These are phyloP conservation scores for Sugiyamaella pinicola DNA, from an alignment of 1,139 yeast species.

Conservation along the genomic window DNA sequence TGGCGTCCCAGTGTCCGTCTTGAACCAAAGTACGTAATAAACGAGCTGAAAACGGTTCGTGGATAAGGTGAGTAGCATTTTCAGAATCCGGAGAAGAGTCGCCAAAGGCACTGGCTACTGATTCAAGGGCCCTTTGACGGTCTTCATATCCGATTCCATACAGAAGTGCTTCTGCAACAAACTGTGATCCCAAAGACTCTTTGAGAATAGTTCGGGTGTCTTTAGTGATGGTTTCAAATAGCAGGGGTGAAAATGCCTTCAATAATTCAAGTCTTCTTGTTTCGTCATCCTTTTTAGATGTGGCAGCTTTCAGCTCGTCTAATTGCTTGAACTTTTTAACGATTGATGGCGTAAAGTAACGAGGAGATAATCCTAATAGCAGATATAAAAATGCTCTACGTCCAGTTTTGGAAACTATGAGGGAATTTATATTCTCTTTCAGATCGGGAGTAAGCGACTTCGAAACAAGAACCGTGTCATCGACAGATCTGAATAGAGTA, in stretches of 20 bases:
- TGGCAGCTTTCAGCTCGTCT: slow-evolving; percentile 60
- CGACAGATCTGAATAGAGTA: slow-evolving; percentile 81
- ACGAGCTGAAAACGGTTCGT: slow-evolving; percentile 73
- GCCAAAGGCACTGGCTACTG: slow-evolving; percentile 48
- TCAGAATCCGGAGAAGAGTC: slow-evolving; percentile 57
- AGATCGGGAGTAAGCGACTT: slow-evolving; percentile 70
- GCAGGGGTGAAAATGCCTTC: slow-evolving; percentile 63
- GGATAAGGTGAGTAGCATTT: slow-evolving; percentile 69
- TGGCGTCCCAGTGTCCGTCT: slow-evolving; percentile 69
- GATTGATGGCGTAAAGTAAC: slow-evolving; percentile 74
- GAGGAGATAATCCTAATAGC: slow-evolving; percentile 76
- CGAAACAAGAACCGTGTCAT: slow-evolving; percentile 83
- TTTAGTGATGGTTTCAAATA: slow-evolving; percentile 58
- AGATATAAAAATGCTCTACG: slow-evolving; percentile 88
- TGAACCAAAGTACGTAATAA: slow-evolving; percentile 77
- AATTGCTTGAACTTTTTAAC: slow-evolving; percentile 62
- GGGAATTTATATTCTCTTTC: slow-evolving; percentile 56
- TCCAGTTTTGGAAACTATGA: slow-evolving; percentile 72
- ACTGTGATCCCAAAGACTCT: slow-evolving; percentile 82
- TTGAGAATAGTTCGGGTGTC: slow-evolving; percentile 54
- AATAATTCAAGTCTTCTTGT: slow-evolving; percentile 73
- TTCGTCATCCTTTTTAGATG: slow-evolving; percentile 81
- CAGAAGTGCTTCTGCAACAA: slow-evolving; percentile 71
- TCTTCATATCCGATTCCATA: slow-evolving; percentile 54
- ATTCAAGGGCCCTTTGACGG: slow-evolving; percentile 57